phyloP scores from a whole-genome alignment of 257 asterid genomes.

The Solanum neorickii region DNA sequence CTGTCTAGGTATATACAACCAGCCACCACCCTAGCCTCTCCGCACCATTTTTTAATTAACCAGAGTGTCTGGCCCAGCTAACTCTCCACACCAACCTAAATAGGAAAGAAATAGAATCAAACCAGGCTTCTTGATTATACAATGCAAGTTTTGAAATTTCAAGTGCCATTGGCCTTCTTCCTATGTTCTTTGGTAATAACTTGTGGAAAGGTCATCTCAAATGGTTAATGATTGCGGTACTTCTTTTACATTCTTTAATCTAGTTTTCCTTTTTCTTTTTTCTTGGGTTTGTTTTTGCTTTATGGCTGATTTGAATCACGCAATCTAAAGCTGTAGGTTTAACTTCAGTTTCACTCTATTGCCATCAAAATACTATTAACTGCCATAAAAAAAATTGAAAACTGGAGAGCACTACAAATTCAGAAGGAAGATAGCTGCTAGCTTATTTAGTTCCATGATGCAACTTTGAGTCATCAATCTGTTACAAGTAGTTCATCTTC shows the following conservation, averaged over 20 bases:
- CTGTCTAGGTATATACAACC: not conserved
- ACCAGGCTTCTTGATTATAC: not conserved
- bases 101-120: not conserved
- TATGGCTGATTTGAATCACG: not conserved
- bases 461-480: not conserved
- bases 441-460: not conserved
- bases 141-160: not conserved
- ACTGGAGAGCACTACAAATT: not conserved
- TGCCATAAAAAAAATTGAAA: not conserved
- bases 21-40: not conserved
- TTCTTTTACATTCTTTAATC: not conserved
- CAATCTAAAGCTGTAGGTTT: not conserved
- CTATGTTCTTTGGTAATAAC: not conserved
- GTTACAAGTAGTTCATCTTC: not conserved
- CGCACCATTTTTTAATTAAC: not conserved
- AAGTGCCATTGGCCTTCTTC: not conserved
- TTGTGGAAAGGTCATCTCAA: not conserved
- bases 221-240: not conserved
- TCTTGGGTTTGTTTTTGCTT: not conserved
- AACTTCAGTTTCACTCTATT: not conserved
- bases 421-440: not conserved
- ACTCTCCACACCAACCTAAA: not conserved
- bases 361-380: not conserved
- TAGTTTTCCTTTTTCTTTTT: not conserved
- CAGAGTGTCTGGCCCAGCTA: not conserved